Evolutionary conservation across 176 grass and related monocot species (phyloP).

Genomic region (Rhynchospora pubera): DNA sequence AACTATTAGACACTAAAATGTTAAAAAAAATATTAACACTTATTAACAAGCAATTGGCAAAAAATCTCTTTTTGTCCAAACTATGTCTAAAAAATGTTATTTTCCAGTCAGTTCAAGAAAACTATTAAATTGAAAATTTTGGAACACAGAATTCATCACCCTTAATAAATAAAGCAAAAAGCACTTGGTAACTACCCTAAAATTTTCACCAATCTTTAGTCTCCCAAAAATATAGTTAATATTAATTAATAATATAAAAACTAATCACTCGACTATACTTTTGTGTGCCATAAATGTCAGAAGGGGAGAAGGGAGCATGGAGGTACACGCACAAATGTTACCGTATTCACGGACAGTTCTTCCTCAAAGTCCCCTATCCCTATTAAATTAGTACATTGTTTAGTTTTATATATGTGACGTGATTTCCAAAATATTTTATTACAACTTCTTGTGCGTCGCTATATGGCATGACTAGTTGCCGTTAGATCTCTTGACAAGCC

Average conservation of each 20-base stretch:
- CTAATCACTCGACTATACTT: background rate
- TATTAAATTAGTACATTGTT: background rate
- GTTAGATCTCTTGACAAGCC: conserved; percentile 36
- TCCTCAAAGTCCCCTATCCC: conserved; percentile 20
- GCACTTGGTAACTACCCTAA: background rate
- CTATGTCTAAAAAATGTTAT: background rate
- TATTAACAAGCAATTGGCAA: background rate
- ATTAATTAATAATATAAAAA: background rate
- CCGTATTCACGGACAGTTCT: conserved; percentile 19
- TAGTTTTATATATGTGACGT: background rate
- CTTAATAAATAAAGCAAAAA: background rate
- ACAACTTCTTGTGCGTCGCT: background rate
- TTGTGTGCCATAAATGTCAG: conserved; percentile 10
- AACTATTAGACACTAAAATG: background rate
- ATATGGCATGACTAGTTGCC: conserved; percentile 20
- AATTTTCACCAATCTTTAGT: background rate
- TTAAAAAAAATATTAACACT: background rate
- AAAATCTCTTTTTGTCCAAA: background rate
- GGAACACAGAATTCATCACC: background rate
- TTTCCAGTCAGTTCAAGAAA: too few species aligned
- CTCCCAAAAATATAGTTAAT: background rate
- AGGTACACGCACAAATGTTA: conserved; percentile 22
- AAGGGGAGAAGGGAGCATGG: background rate
- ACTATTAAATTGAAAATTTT: too few species aligned
- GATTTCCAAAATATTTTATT: conserved; percentile 7